Conservation (phyloP, 2,329 filamentous ascomycete species). For the Ophiostoma pallidulum region DNA sequence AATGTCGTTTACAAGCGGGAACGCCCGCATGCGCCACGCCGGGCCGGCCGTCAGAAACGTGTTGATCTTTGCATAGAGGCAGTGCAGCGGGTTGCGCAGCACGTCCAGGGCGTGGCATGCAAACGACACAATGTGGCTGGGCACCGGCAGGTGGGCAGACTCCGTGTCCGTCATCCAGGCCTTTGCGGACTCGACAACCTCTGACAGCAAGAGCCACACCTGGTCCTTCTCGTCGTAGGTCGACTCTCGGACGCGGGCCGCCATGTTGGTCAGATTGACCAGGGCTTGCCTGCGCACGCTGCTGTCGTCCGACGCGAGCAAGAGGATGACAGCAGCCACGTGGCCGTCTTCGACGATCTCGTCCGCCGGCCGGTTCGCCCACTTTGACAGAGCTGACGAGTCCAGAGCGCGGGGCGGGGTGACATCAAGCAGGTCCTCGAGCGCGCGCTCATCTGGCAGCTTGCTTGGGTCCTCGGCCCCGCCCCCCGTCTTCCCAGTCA, state of each 20-base stretch:
- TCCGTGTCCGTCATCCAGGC: constrained; percentile 34
- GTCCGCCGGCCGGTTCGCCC: constrained; percentile 68
- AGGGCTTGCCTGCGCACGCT: constrained; percentile 73
- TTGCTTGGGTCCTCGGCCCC: not conserved
- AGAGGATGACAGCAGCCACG: constrained; percentile 58
- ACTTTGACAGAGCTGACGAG: constrained; percentile 46
- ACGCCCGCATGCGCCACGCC: constrained; percentile 57
- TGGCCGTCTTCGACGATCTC: constrained; percentile 72
- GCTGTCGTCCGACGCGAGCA: constrained; percentile 64
- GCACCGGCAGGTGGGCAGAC: constrained; percentile 38
- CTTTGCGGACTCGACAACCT: constrained; percentile 66
- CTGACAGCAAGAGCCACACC: constrained; percentile 68
- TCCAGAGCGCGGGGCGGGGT: constrained; percentile 40
- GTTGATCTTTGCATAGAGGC: constrained; percentile 80
- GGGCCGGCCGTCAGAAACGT: constrained; percentile 71
- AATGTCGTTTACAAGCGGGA: constrained; percentile 59
- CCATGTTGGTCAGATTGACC: constrained; percentile 57
- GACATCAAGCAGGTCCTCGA: constrained; percentile 43
- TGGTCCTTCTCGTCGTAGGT: constrained; percentile 67
- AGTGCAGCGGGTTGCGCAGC: constrained; percentile 66
- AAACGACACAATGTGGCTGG: constrained; percentile 68
- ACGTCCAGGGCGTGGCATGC: constrained; percentile 61
- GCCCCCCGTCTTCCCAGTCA: not conserved
- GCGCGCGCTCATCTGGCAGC: constrained; percentile 31
- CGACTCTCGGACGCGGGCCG: constrained; percentile 54